Conservation (phyloP, 495 filamentous ascomycete genomes). For the Cercophora newfieldiana region DNA sequence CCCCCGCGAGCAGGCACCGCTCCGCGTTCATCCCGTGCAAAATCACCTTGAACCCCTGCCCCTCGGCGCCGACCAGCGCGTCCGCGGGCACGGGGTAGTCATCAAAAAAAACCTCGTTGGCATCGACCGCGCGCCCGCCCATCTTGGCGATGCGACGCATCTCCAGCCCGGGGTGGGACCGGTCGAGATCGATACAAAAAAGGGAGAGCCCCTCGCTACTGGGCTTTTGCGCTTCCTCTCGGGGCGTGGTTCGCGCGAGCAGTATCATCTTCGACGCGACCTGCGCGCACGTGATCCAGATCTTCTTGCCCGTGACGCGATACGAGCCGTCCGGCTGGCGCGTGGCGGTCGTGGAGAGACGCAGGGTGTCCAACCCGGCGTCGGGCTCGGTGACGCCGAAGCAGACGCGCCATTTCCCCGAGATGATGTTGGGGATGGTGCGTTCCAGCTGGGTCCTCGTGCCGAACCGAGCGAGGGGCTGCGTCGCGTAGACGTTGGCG, state of each 20-base stretch:
- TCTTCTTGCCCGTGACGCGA: constrained; percentile 71
- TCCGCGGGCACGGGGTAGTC: constrained; percentile 63
- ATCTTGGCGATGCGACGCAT: constrained; percentile 77
- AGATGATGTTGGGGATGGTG: constrained; percentile 68
- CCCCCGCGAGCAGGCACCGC: constrained; percentile 74
- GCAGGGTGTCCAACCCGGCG: constrained; percentile 72
- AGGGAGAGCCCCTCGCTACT: constrained; percentile 71
- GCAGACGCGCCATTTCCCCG: constrained; percentile 66
- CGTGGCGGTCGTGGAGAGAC: constrained; percentile 60
- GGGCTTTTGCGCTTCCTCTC: constrained; percentile 63
- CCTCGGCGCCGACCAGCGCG: constrained; percentile 66
- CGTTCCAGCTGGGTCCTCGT: constrained; percentile 57
- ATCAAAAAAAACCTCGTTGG: constrained; percentile 83
- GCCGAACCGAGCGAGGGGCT: constrained; percentile 72
- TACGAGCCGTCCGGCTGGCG: constrained; percentile 56
- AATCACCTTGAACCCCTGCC: constrained; percentile 72
- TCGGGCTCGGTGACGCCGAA: constrained; percentile 66
- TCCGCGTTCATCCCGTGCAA: constrained; percentile 86
- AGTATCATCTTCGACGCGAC: constrained; percentile 77
- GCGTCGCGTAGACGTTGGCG: constrained; percentile 74
- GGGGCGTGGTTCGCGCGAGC: constrained; percentile 69
- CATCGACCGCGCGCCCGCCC: constrained; percentile 76
- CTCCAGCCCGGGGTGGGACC: constrained; percentile 55
- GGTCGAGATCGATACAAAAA: constrained; percentile 74
- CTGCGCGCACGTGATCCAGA: constrained; percentile 81